Base-by-base conservation (phyloP, 208 protist genomes). In the Tetramitus jugosus region DNA sequence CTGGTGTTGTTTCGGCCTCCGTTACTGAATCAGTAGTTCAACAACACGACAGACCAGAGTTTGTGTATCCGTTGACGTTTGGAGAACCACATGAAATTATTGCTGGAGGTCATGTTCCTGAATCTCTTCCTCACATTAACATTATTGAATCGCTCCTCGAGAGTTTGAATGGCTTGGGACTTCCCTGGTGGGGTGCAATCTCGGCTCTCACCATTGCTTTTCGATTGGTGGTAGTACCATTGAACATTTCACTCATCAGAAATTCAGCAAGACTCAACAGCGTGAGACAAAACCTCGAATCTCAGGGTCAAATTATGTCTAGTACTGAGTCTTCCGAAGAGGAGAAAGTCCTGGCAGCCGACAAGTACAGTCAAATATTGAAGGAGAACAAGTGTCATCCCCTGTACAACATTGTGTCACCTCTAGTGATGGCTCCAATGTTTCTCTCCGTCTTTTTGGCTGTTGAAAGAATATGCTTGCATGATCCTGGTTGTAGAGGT, bases 331-430 rank as follows among this genome's bases (percentile, higher is more conserved):
- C n/a, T n/a, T n/a, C n/a, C n/a, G n/a, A n/a, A n/a, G n/a, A n/a
- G n/a, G n/a, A n/a, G n/a, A n/a, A n/a, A n/a, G n/a, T n/a, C n/a
- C n/a, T n/a, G n/a, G n/a, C n/a, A 37, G 56, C 56, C 13, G 56
- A 31, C 6, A 29, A 62, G 10, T 62, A 37, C n/a, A 20, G 35
- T 37, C 10, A 62, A 35, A 62, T 29, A 20, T 3, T 74, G 14
- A 74, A 74, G 39, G 67, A 74, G 26, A 53, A 74, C 23, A 40
- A 74, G 26, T 74, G 67, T 31, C 67, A 74, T 74, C 67, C 67
- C 10, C 23, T 33, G 1, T 31, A 37, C 45, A 74, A 74, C 67
- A 60, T 74, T 74, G 7, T 74, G 10, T 74, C 67, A 33, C 67
- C 67, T 17, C 67, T 74, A 1, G 26, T 74, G 1, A 60, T 74